These are phyloP conservation scores for Tilletia setariae DNA, from an alignment of 1,284 basidiomycete genomes.

Conservation along the genomic window DNA sequence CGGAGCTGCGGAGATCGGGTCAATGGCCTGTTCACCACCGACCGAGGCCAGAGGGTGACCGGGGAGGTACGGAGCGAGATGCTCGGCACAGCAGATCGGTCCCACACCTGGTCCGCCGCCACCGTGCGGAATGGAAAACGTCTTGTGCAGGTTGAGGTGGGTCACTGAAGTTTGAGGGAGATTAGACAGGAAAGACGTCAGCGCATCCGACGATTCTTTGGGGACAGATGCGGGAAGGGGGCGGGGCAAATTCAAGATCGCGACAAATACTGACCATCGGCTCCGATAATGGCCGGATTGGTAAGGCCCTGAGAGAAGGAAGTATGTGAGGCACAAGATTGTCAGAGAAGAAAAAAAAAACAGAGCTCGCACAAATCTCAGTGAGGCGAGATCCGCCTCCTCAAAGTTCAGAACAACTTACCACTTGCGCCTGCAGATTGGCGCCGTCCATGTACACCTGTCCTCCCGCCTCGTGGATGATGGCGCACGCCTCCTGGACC, in stretches of 20 bases:
- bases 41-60: slow-evolving; percentile 76
- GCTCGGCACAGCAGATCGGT: slow-evolving; percentile 89
- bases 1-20: slow-evolving; percentile 84
- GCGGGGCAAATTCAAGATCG: not conserved
- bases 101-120: slow-evolving; percentile 95
- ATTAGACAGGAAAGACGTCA: not conserved
- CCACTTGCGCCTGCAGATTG: slow-evolving; percentile 93
- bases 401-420: not conserved
- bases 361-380: too few species aligned
- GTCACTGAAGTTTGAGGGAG: slow-evolving; percentile 62
- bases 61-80: slow-evolving; percentile 90
- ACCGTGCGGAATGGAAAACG: slow-evolving; percentile 91
- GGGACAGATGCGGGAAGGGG: too few species aligned
- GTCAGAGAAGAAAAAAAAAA: not conserved
- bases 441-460: slow-evolving; percentile 95
- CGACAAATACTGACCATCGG: slow-evolving; percentile 60
- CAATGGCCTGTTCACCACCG: slow-evolving; percentile 71
- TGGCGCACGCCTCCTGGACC: slow-evolving; percentile 83
- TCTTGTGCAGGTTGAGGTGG: slow-evolving; percentile 97
- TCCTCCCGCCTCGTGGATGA: slow-evolving; percentile 90
- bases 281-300: slow-evolving; percentile 90
- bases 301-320: slow-evolving; percentile 63
- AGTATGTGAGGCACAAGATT: too few species aligned
- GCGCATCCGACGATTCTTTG: not conserved
- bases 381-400: too few species aligned